A percentile compares a stretch with the other conserved stretches of the same genome.
These are phyloP conservation scores for Hypoxylon sp. DNA, from an alignment of 2,329 filamentous ascomycete species.

Conservation along the genomic window DNA sequence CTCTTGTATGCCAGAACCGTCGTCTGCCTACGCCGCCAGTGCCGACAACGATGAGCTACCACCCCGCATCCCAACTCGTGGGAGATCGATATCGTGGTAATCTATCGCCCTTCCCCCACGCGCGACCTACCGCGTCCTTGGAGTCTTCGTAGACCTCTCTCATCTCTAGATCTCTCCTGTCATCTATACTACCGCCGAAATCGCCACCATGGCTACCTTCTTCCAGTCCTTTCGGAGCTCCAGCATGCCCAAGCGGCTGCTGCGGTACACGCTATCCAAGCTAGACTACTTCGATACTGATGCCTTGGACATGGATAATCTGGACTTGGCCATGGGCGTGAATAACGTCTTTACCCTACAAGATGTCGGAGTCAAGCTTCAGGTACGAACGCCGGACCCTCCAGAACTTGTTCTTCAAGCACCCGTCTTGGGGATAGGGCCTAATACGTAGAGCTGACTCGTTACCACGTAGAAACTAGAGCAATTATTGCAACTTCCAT, in stretches of 20 bases:
- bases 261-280: constrained; percentile 84
- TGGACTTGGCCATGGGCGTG: constrained; percentile 84
- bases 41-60: constrained; percentile 44
- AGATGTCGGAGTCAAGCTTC: constrained; percentile 81
- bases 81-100: constrained; percentile 45
- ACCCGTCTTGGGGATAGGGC: constrained; percentile 10
- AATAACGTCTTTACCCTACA: constrained; percentile 85
- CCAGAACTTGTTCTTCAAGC: background rate
- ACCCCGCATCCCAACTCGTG: constrained; percentile 43
- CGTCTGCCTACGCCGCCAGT: constrained; percentile 27
- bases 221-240: constrained; percentile 71
- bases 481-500: constrained; percentile 75
- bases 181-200: constrained; percentile 10
- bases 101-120: constrained; percentile 35
- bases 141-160: constrained; percentile 15
- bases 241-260: constrained; percentile 86
- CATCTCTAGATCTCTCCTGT: constrained; percentile 1
- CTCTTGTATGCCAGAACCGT: constrained; percentile 1
- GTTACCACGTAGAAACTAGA: constrained; percentile 73
- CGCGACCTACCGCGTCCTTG: constrained; percentile 40
- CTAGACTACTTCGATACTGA: constrained; percentile 89
- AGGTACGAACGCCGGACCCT: constrained; percentile 60
- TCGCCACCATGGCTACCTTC: constrained; percentile 71
- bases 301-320: constrained; percentile 82
- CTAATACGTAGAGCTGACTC: constrained; percentile 32